Evolutionary conservation across 805 yeast genomes (phyloP).

Genomic region (Saccharomycopsis sp.): DNA sequence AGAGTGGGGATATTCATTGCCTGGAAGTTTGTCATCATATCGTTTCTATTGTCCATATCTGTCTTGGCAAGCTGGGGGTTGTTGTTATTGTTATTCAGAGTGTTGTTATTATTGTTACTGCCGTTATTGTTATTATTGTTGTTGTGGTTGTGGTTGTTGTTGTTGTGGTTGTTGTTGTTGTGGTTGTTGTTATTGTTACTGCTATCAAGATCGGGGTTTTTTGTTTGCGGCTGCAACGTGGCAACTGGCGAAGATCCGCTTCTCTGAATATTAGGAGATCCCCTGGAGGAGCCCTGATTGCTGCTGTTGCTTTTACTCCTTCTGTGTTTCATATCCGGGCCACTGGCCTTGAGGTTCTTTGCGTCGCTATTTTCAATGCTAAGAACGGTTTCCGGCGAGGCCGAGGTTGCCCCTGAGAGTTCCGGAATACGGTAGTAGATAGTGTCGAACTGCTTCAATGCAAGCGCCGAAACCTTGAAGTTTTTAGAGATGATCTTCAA

Average conservation of each 20-base stretch:
- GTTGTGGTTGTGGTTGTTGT: slow-evolving; percentile 6
- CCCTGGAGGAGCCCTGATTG: slow-evolving; percentile 9
- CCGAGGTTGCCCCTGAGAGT: slow-evolving; percentile 30
- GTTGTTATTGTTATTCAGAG: slow-evolving; percentile 2
- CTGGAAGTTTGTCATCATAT: slow-evolving; percentile 1
- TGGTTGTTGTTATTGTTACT: slow-evolving; percentile 10
- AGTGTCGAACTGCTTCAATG: slow-evolving; percentile 64
- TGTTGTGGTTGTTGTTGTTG: slow-evolving; percentile 1
- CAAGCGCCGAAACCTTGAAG: slow-evolving; percentile 72
- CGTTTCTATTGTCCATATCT: neutral
- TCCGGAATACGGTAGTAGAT: slow-evolving; percentile 74
- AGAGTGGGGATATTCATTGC: neutral
- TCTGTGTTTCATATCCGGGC: neutral
- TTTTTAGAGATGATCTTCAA: slow-evolving; percentile 68
- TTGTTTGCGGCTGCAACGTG: slow-evolving; percentile 5
- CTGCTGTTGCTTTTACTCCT: neutral
- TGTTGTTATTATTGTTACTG: slow-evolving; percentile 6
- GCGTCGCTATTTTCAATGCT: neutral
- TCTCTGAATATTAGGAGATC: slow-evolving; percentile 1
- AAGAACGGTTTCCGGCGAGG: slow-evolving; percentile 8
- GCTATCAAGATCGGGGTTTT: slow-evolving; percentile 4
- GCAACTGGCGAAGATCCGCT: slow-evolving; percentile 1
- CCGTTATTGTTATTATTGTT: slow-evolving; percentile 8
- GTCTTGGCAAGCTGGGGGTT: slow-evolving; percentile 2
- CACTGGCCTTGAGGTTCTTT: slow-evolving; percentile 10